A percentile compares a stretch with the other conserved stretches of the same genome.
phyloP scores from a whole-genome alignment of 768 basidiomycete genomes.

The Butyriboletus loyo region DNA sequence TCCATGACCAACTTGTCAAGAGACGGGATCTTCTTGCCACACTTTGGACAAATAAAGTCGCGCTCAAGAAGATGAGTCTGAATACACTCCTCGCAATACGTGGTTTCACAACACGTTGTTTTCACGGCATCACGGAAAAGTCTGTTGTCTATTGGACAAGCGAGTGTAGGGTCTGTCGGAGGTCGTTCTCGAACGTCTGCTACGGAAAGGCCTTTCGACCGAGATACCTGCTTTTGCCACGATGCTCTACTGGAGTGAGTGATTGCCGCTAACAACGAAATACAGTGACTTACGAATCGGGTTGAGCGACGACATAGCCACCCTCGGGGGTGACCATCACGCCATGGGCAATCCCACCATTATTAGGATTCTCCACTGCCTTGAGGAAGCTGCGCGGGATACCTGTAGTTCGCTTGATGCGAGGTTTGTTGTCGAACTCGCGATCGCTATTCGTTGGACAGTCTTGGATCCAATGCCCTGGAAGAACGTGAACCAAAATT shows the following conservation, averaged over 20 bases:
- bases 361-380: conserved; percentile 84
- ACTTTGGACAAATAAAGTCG: conserved; percentile 92
- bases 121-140: conserved; percentile 92
- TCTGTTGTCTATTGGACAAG: conserved; percentile 90
- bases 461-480: conserved; percentile 99
- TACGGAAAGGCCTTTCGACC: conserved; percentile 76
- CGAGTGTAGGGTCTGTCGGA: conserved; percentile 74
- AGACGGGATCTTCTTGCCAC: conserved; percentile 82
- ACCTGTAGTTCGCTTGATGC: conserved; percentile 97
- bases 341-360: conserved; percentile 70
- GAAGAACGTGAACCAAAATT: conserved; percentile 1
- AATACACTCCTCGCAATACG: conserved; percentile 97
- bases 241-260: conserved; percentile 56
- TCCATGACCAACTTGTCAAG: conserved; percentile 84
- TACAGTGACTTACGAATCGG: conserved; percentile 74
- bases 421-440: conserved; percentile 89
- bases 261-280: not conserved
- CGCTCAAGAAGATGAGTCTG: conserved; percentile 91
- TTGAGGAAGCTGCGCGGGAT: conserved; percentile 98
- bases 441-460: conserved; percentile 97
- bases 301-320: conserved; percentile 95
- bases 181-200: conserved; percentile 86
- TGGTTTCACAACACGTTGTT: conserved; percentile 89
- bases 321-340: conserved; percentile 99
- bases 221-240: conserved; percentile 90